Evolutionary conservation across 1,139 yeast genomes (phyloP), one percentile per base, ranked within the genome.

Genomic region (Candida sojae): DNA sequence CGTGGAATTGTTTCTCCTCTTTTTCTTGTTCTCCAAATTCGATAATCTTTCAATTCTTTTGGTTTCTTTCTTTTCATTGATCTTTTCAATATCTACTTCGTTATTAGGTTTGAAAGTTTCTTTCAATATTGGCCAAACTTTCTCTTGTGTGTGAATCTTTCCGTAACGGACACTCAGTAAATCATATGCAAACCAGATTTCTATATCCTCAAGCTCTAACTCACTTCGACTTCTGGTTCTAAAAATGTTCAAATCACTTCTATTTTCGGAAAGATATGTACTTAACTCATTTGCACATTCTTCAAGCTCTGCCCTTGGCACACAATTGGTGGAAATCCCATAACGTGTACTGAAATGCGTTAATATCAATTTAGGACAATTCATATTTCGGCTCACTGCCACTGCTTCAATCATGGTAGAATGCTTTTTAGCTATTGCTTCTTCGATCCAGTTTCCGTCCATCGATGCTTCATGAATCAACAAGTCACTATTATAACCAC

Each of bases 261-360:
- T 63, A 26, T 58, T 54, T 5, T 12, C 13, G 6, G 45, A 35
- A 43, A 72, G 55, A 53, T 72, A 72, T 5, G 61, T 50, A 43
- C 58, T 58, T 46, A 71, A 57, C 23, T 62, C 61, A 1, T 51
- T 41, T 1, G 71, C 62, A 44, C 64, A 55, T 13, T 47, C 45
- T 6, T 48, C 45, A 44, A 71, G 61, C 23, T 68, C 62, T 25
- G 57, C 50, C 37, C 61, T 70, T 3, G 62, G 57, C 2, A 68
- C 63, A 47, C 73, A 69, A 51, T 71, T 72, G 1, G 86, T 89
- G 35, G 83, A 68, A 55, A 83, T 83, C 5, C 96, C 91, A 62
- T 89, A 91, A 56, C 99, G 75, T 54, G 96, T 93, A 51, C 96
- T 88, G 70, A 93, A 92, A 68, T 93, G 99, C 0, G 99, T 93